A percentile compares a stretch with the other conserved stretches of the same genome.
Evolutionary conservation across 345 rosid genomes (phyloP).

Genomic region (Boechera retrofracta): DNA sequence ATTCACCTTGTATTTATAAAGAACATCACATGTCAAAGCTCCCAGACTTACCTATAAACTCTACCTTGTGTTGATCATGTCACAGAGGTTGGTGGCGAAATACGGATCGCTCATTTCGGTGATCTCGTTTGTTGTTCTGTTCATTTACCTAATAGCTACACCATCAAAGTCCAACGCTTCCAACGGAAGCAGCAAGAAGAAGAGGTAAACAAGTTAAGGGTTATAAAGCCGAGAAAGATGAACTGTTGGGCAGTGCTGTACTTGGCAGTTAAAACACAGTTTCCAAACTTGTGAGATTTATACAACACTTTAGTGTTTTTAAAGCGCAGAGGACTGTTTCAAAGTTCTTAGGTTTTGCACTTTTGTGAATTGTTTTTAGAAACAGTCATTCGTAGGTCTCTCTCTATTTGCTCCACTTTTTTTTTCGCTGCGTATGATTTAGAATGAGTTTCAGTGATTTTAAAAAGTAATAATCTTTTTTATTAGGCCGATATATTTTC

Average conservation of each 20-base stretch:
- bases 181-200: slow-evolving; percentile 80
- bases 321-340: not conserved
- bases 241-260: not conserved
- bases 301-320: not conserved
- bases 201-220: slow-evolving; percentile 45
- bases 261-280: slow-evolving; percentile 7
- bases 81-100: slow-evolving; percentile 77
- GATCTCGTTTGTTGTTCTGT: slow-evolving; percentile 62
- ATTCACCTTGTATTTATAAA: not conserved
- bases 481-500: no score
- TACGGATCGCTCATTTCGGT: slow-evolving; percentile 77
- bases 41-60: not conserved
- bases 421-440: not conserved
- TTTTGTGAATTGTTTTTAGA: slow-evolving; percentile 3
- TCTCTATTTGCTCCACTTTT: not conserved
- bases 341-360: not conserved
- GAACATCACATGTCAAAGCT: not conserved
- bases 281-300: slow-evolving; percentile 25
- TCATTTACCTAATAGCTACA: slow-evolving; percentile 56
- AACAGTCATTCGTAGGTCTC: not conserved
- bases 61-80: slow-evolving; percentile 9
- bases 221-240: not conserved
- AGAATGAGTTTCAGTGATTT: not conserved
- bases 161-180: slow-evolving; percentile 66
- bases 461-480: no score